Base-by-base conservation (phyloP, 2,329 filamentous ascomycete species). In the Trematosphaeria pertusa region DNA sequence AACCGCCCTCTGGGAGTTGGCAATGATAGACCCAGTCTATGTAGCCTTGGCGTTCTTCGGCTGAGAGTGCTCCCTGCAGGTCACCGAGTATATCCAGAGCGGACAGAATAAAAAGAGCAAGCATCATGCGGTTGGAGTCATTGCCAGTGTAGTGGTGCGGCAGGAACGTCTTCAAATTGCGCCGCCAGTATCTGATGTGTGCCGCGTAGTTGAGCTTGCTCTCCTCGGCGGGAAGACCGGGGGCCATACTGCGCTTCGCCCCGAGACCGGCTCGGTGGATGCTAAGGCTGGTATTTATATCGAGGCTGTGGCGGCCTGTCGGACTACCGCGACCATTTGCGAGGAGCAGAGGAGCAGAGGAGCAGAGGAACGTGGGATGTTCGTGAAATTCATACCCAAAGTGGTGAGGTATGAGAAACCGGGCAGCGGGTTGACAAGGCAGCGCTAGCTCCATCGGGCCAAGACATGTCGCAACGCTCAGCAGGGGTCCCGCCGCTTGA, bases 111-210 rank as follows among this genome's bases (percentile, higher is more conserved):
- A 99, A 96, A 77, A 87, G 96, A 58, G 86, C 91, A 43, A 97
- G 84, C 4, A 88, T 88, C 78, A 97, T 88, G 62, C 94, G 91
- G 63, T 87, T 93, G 59, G 91, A 91, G 75, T 99, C 94, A 70
- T 88, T 94, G 69, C 86, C 81, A 12, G 89, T 95, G 77, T 97
- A 99, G 53, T 84, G 81, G 35, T 86, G 81, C 0, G 94, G 94
- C 5, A 99, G 85, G 52, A 87, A 82, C 18, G 87, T 87, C 69
- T 87, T 88, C 56, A 94, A 82, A 70, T 93, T 97, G 67, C 92
- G 87, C 57, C 91, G 84, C 87, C 92, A 99, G 81, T 97, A 99
- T 67, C 88, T 90, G 68, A 94, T 78, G 71, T 99, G 94, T 46
- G 61, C 65, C 24, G 66, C 48, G 50, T 67, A 66, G 61, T 73